These are phyloP conservation scores for Cystobasidium onofrii DNA, from an alignment of 768 basidiomycete genomes.

Conservation along the genomic window DNA sequence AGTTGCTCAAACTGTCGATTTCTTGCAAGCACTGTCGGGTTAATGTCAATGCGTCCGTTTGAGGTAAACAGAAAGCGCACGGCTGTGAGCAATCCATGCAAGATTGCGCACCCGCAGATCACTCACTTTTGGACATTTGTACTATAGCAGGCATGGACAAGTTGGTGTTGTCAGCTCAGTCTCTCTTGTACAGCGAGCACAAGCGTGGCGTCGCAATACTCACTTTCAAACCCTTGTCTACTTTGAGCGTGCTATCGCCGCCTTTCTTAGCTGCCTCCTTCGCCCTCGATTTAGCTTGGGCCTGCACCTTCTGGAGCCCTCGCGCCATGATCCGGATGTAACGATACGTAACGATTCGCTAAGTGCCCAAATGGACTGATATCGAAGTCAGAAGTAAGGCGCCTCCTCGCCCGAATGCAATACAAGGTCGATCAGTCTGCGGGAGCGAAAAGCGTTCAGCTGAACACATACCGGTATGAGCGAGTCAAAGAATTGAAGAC, in stretches of 20 bases:
- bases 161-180: not conserved
- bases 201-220: not conserved
- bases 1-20: constrained; percentile 12
- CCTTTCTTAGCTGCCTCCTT: constrained; percentile 3
- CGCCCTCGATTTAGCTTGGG: constrained; percentile 7
- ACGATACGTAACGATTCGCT: no score
- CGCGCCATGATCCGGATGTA: not conserved
- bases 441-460: no score
- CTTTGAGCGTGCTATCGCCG: constrained; percentile 5
- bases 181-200: not conserved
- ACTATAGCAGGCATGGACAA: not conserved
- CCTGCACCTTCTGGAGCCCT: constrained; percentile 3
- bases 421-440: no score
- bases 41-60: not conserved
- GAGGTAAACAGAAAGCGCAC: not conserved
- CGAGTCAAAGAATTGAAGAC: no score
- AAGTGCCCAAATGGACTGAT: no score
- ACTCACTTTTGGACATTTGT: constrained; percentile 21
- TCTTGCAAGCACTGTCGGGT: constrained; percentile 17
- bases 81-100: not conserved
- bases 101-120: not conserved
- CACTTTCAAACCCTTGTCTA: constrained; percentile 21
- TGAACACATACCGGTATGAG: no score
- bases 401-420: no score
- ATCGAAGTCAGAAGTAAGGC: no score